Evolutionary conservation across 2,329 filamentous ascomycete species (phyloP).

Genomic region (Talaromyces marneffei): DNA sequence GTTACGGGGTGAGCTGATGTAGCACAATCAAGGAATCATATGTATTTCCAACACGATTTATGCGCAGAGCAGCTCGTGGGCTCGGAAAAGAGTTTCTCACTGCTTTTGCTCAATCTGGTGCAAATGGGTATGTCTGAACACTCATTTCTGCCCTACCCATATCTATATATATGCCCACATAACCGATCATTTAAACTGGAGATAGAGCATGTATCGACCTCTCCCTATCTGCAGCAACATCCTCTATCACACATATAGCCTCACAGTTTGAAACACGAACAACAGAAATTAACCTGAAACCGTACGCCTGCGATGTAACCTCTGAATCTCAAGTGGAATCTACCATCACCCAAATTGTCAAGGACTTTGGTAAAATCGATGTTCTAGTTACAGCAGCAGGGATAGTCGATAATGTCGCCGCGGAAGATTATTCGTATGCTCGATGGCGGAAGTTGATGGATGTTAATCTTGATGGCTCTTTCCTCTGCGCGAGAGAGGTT

Average conservation of each 20-base stretch:
- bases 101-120: conserved; percentile 8
- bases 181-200: neutral
- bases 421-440: neutral
- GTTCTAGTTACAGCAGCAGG: neutral
- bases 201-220: neutral
- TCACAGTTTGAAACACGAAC: neutral
- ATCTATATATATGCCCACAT: no score
- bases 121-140: neutral
- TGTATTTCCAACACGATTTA: neutral
- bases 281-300: neutral
- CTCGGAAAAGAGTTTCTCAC: conserved; percentile 13
- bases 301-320: neutral
- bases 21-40: neutral
- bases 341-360: neutral
- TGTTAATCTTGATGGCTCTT: neutral
- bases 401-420: neutral
- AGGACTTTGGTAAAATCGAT: neutral
- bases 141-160: no score
- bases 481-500: neutral
- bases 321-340: neutral
- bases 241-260: neutral
- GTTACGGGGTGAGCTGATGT: neutral
- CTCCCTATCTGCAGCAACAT: neutral
- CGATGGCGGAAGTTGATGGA: neutral
- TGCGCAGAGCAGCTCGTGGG: conserved; percentile 7